Evolutionary conservation across 345 rosid species (phyloP).

Genomic region (Pistacia integerrima): DNA sequence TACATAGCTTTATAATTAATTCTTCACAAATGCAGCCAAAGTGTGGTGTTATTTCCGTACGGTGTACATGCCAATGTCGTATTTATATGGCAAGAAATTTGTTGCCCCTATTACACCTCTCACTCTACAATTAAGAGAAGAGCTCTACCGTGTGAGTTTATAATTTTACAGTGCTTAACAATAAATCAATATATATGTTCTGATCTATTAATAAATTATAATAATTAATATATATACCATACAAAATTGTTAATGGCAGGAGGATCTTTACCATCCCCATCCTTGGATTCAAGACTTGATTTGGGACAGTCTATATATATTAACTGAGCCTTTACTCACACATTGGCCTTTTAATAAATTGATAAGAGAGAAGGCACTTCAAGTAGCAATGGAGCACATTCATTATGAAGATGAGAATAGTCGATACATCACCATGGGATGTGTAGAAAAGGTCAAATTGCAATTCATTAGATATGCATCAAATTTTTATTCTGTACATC

Average conservation of each 20-base stretch:
- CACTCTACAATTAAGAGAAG: constrained; percentile 29
- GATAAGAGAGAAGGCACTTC: constrained; percentile 27
- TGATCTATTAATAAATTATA: too few species aligned
- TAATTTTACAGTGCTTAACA: too few species aligned
- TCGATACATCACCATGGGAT: constrained; percentile 39
- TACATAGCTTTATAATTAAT: neutral
- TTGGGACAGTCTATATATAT: constrained; percentile 33
- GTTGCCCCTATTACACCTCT: constrained; percentile 39
- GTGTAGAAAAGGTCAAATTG: constrained; percentile 30
- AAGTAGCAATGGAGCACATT: constrained; percentile 35
- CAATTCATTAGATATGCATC: neutral
- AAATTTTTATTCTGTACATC: too few species aligned
- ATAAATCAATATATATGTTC: too few species aligned
- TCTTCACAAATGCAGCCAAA: constrained; percentile 24
- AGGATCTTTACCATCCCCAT: constrained; percentile 39
- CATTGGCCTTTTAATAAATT: constrained; percentile 36
- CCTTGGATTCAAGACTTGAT: constrained; percentile 31
- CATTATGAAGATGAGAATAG: constrained; percentile 43
- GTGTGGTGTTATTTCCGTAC: constrained; percentile 37
- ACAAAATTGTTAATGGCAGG: constrained; percentile 19
- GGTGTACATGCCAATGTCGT: constrained; percentile 43
- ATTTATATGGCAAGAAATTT: constrained; percentile 35
- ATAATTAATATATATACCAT: too few species aligned
- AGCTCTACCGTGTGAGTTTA: constrained; percentile 21
- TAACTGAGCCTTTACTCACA: constrained; percentile 30